These are phyloP conservation scores for Osmanthus fragrans DNA, from an alignment of 257 asterid species.

Conservation along the genomic window DNA sequence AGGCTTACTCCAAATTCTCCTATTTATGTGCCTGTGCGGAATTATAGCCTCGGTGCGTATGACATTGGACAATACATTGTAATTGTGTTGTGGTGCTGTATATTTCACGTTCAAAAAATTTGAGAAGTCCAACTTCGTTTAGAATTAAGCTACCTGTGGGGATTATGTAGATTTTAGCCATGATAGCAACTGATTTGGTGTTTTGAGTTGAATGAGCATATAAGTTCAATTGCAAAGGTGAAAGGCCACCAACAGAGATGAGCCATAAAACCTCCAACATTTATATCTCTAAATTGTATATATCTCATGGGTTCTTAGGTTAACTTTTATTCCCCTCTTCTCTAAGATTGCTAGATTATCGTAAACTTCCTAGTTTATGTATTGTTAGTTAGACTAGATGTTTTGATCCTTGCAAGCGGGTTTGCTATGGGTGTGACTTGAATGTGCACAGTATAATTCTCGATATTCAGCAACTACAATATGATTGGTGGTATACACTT, in stretches of 20 bases:
- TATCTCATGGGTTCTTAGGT: background rate
- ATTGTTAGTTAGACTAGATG: background rate
- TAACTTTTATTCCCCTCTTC: background rate
- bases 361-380: background rate
- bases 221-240: background rate
- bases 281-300: background rate
- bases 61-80: slow-evolving; percentile 25
- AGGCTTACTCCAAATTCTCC: slow-evolving; percentile 87
- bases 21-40: slow-evolving; percentile 93
- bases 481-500: background rate
- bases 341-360: background rate
- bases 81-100: slow-evolving; percentile 13
- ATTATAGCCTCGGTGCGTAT: slow-evolving; percentile 81
- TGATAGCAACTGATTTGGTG: background rate
- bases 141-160: background rate
- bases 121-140: slow-evolving; percentile 2
- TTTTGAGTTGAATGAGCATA: background rate
- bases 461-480: background rate
- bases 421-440: background rate
- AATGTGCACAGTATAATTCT: background rate
- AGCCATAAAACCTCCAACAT: background rate
- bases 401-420: background rate
- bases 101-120: slow-evolving; percentile 14
- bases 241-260: background rate
- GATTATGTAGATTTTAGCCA: slow-evolving; percentile 6